phyloP scores from a whole-genome alignment of 805 yeast genomes.

The Myxozyma nipponensis region DNA sequence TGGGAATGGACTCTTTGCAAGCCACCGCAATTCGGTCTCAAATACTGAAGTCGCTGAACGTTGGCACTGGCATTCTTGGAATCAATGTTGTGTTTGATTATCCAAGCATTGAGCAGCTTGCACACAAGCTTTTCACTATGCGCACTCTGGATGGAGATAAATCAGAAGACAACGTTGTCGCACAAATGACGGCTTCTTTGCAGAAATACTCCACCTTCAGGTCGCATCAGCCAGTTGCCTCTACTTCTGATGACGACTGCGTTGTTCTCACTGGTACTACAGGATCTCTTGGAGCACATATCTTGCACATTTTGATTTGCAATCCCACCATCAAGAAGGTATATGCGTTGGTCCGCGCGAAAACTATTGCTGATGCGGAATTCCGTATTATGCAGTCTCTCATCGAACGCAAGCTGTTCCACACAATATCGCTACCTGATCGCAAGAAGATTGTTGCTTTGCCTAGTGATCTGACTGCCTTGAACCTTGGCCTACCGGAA shows the following conservation, averaged over 20 bases:
- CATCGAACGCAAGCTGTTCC: constrained; percentile 1
- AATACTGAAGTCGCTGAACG: constrained; percentile 8
- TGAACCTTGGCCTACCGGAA: constrained; percentile 14
- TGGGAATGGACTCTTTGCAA: constrained; percentile 18
- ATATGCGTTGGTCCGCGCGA: constrained; percentile 20
- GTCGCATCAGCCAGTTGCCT: constrained; percentile 7
- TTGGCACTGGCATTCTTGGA: constrained; percentile 10
- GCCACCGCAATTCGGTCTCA: constrained; percentile 16
- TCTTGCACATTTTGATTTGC: constrained; percentile 6
- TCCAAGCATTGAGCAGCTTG: constrained; percentile 8
- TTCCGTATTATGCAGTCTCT: constrained; percentile 10
- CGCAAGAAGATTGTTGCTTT: constrained; percentile 10
- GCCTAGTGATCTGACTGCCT: constrained; percentile 7
- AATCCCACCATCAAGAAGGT: constrained; percentile 12
- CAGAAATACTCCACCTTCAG: constrained; percentile 15
- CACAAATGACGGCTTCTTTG: constrained; percentile 10
- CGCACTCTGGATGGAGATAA: constrained; percentile 6
- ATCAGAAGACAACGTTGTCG: constrained; percentile 4
- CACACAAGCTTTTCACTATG: constrained; percentile 6
- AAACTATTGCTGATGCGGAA: constrained; percentile 3
- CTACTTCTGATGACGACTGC: constrained; percentile 4
- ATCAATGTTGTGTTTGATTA: constrained; percentile 18
- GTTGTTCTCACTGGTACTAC: constrained; percentile 21
- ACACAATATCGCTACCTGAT: background rate
- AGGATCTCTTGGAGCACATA: constrained; percentile 22